These are phyloP conservation scores for Amanita molliuscula DNA, from an alignment of 768 basidiomycete species.

Conservation along the genomic window DNA sequence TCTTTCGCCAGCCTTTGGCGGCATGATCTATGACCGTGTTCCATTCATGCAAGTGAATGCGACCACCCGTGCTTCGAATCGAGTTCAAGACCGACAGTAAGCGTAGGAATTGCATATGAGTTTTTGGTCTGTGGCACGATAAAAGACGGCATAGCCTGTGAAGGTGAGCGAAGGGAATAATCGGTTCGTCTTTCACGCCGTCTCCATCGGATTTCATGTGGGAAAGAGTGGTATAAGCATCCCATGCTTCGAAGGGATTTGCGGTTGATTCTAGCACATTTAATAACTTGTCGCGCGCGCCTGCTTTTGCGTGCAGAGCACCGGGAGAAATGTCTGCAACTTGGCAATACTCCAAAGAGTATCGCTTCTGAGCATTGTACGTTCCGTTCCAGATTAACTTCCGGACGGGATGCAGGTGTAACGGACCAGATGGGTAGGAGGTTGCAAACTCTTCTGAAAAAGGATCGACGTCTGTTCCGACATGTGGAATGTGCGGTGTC, in stretches of 20 bases:
- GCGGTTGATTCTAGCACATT: constrained; percentile 13
- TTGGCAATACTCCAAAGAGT: background rate
- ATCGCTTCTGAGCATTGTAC: background rate
- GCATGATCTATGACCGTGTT: constrained; percentile 63
- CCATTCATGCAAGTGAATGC: constrained; percentile 59
- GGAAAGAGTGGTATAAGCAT: constrained; percentile 29
- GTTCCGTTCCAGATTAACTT: background rate
- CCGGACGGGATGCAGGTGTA: background rate
- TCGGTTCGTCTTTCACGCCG: constrained; percentile 12
- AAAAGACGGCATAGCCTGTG: constrained; percentile 55
- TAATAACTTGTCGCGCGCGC: constrained; percentile 10
- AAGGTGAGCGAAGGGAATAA: constrained; percentile 35
- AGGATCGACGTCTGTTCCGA: background rate
- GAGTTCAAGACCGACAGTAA: constrained; percentile 58
- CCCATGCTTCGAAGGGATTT: constrained; percentile 24
- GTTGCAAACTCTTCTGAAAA: background rate
- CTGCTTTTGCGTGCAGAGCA: background rate
- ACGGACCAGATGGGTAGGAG: background rate
- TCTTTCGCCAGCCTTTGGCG: constrained; percentile 55
- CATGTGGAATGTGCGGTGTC: background rate
- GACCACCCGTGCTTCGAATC: constrained; percentile 45
- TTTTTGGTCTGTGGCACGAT: constrained; percentile 41
- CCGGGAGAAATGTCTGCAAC: background rate
- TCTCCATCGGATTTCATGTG: constrained; percentile 15
- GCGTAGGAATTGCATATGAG: constrained; percentile 49